Conservation (phyloP, 345 rosid genomes). For the Murraya koenigii region DNA sequence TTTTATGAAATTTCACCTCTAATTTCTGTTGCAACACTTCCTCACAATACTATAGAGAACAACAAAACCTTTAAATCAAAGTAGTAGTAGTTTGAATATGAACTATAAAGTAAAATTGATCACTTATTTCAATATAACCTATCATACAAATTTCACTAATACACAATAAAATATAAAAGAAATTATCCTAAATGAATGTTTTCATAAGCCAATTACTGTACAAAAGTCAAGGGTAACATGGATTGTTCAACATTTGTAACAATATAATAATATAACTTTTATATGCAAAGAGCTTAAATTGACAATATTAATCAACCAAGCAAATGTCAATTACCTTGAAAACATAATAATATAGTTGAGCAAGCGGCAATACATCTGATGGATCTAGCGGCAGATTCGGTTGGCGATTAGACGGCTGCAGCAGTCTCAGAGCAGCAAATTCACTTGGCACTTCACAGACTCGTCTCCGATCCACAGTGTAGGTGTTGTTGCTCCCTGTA, state of each 20-base stretch:
- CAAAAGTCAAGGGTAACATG: not conserved
- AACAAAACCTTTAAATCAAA: conserved; percentile 4
- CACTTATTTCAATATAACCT: not conserved
- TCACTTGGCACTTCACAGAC: too few relatives aligned
- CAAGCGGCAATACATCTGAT: too few relatives aligned
- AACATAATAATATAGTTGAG: not conserved
- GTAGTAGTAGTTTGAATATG: conserved; percentile 21
- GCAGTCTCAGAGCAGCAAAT: too few relatives aligned
- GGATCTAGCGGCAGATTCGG: too few relatives aligned
- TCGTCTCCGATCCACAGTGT: too few relatives aligned
- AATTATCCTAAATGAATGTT: not conserved
- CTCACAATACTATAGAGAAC: conserved; percentile 20
- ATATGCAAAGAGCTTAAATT: not conserved
- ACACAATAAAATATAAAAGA: not conserved
- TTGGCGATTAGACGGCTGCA: too few relatives aligned
- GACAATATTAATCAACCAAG: not conserved
- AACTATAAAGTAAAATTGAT: conserved; percentile 1
- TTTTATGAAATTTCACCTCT: conserved; percentile 38
- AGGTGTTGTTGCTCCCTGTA: too few relatives aligned
- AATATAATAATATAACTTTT: not conserved
- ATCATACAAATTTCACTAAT: not conserved
- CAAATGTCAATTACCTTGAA: not conserved
- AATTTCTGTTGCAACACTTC: conserved; percentile 34
- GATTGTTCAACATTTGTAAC: conserved; percentile 15
- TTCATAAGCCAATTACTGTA: not conserved